Evolutionary conservation across 768 basidiomycete species (phyloP).

Genomic region (Pisolithus sp.): DNA sequence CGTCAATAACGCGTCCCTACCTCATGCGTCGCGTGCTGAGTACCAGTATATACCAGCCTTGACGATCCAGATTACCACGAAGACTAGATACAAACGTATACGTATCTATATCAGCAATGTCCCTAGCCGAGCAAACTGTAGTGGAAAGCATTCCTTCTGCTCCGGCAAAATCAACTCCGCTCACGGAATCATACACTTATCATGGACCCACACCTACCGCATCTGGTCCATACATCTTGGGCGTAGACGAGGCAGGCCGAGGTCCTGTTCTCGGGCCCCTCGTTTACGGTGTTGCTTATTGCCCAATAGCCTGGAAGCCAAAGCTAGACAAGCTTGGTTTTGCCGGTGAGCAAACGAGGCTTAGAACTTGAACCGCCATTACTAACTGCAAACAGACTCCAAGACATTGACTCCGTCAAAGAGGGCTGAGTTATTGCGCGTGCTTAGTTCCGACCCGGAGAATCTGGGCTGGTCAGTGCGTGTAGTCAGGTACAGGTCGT

Average conservation of each 20-base stretch:
- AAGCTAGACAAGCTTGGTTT: conserved; percentile 79
- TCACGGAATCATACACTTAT: conserved; percentile 69
- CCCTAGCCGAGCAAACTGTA: neutral
- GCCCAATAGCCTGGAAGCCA: conserved; percentile 71
- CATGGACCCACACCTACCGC: conserved; percentile 68
- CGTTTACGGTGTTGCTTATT: conserved; percentile 95
- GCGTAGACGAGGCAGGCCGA: conserved; percentile 97
- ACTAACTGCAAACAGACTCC: conserved; percentile 57
- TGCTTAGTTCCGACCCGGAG: conserved; percentile 60
- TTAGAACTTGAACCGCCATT: neutral
- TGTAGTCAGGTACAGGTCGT: conserved; percentile 51
- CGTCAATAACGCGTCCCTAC: too few relatives aligned
- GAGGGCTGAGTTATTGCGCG: conserved; percentile 57
- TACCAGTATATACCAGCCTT: too few relatives aligned
- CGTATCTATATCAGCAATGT: too few relatives aligned
- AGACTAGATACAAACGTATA: too few relatives aligned
- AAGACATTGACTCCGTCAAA: conserved; percentile 77
- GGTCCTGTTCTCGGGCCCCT: conserved; percentile 94
- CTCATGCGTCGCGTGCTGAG: too few relatives aligned
- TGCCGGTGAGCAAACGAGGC: conserved; percentile 51
- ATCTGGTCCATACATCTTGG: conserved; percentile 81
- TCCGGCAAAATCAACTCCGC: conserved; percentile 48
- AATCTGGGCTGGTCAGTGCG: conserved; percentile 81
- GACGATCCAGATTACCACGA: too few relatives aligned
- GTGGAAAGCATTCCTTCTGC: conserved; percentile 44